phyloP scores from a whole-genome alignment of 257 asterid species.

The Solanum pennellii region DNA sequence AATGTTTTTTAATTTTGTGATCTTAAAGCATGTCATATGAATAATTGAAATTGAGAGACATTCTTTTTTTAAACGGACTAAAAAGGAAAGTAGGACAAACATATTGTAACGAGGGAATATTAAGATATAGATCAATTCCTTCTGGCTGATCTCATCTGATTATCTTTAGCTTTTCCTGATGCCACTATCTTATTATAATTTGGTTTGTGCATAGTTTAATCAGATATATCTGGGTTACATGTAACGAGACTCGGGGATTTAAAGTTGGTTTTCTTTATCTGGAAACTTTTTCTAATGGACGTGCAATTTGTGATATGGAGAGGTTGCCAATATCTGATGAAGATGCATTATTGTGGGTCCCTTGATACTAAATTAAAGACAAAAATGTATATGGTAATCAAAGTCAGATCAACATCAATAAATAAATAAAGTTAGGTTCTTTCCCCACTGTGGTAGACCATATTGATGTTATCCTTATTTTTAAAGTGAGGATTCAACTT shows the following conservation, averaged over 20 bases:
- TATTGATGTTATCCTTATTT: conserved; percentile 15
- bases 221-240: conserved; percentile 1
- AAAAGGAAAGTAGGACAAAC: neutral
- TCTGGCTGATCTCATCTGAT: conserved; percentile 1
- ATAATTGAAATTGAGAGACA: neutral
- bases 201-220: neutral
- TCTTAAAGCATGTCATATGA: neutral
- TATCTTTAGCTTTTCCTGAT: conserved; percentile 3
- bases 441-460: conserved; percentile 40
- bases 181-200: neutral
- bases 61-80: neutral
- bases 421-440: conserved; percentile 46
- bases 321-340: conserved; percentile 21
- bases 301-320: conserved; percentile 30
- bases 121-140: neutral
- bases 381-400: conserved; percentile 29
- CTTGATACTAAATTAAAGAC: conserved; percentile 12
- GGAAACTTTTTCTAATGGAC: neutral
- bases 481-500: conserved; percentile 26
- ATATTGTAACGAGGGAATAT: neutral
- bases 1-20: neutral
- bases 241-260: neutral
- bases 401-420: conserved; percentile 28
- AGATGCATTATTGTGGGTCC: conserved; percentile 39
- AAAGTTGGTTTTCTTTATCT: neutral